phyloP scores from a whole-genome alignment of 345 rosid species.

The Syzygium jambos region DNA sequence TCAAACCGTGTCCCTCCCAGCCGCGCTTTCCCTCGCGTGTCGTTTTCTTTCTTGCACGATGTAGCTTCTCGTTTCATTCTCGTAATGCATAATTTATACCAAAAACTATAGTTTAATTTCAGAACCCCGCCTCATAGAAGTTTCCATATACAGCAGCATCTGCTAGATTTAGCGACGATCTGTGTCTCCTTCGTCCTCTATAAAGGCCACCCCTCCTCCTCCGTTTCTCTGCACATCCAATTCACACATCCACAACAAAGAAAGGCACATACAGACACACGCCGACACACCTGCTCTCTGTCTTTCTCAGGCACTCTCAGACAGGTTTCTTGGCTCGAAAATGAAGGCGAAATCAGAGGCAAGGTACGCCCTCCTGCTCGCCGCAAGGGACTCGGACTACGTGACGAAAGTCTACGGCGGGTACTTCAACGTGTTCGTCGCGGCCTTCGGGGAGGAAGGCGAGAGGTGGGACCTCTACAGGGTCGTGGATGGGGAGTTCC shows the following conservation, averaged over 20 bases:
- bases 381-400: constrained; percentile 71
- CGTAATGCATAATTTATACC: not conserved
- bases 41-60: not conserved
- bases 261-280: not conserved
- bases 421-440: constrained; percentile 65
- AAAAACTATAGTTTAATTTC: not conserved
- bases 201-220: not conserved
- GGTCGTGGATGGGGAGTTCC: constrained; percentile 79
- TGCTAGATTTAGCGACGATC: not conserved
- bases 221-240: not conserved
- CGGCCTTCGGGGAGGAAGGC: constrained; percentile 69
- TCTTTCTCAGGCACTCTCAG: not conserved
- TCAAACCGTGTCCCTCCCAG: not conserved
- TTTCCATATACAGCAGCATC: not conserved
- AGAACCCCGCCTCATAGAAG: not conserved
- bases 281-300: too few species aligned
- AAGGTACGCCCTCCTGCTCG: constrained; percentile 50
- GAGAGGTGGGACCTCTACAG: constrained; percentile 73
- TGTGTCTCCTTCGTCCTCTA: not conserved
- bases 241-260: not conserved
- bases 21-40: not conserved
- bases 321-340: not conserved
- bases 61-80: not conserved
- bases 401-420: constrained; percentile 68
- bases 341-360: constrained; percentile 8